Percentiles rank a stretch among this genome's conserved stretches.
phyloP scores from a whole-genome alignment of 352 stramenopile genomes.

The Phytophthora syringae region DNA sequence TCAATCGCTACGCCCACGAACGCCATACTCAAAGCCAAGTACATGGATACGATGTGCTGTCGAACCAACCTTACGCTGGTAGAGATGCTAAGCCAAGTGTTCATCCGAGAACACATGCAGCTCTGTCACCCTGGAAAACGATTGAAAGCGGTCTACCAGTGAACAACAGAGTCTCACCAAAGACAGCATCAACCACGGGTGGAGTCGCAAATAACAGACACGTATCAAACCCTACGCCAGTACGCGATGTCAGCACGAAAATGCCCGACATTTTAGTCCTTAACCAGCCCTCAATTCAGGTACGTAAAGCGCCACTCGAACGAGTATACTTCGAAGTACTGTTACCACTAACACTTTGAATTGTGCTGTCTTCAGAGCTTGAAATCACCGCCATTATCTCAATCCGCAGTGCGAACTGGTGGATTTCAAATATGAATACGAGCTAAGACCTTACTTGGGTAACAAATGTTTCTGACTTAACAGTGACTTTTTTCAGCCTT shows the following conservation, averaged over 20 bases:
- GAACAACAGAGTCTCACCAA: constrained; percentile 37
- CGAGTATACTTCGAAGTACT: not conserved
- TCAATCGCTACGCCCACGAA: constrained; percentile 72
- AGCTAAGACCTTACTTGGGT: too few relatives aligned
- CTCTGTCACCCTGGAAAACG: constrained; percentile 52
- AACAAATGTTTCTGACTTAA: too few relatives aligned
- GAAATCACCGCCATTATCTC: constrained; percentile 12
- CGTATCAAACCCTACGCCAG: constrained; percentile 1
- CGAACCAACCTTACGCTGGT: constrained; percentile 63
- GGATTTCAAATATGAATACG: too few relatives aligned
- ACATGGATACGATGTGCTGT: constrained; percentile 73
- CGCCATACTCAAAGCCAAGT: constrained; percentile 58
- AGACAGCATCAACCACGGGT: not conserved
- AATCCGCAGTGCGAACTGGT: constrained; percentile 27
- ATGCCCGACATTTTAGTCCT: constrained; percentile 47
- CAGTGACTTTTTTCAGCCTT: too few relatives aligned
- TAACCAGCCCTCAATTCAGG: constrained; percentile 8
- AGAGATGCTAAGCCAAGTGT: constrained; percentile 53
- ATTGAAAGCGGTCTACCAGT: constrained; percentile 47
- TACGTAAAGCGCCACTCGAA: not conserved
- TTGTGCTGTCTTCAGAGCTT: constrained; percentile 1
- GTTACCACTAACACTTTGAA: not conserved
- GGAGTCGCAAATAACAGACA: not conserved
- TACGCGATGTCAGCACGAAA: not conserved
- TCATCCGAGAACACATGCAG: constrained; percentile 53